These are phyloP conservation scores for Gonium pectorale DNA, from an alignment of 139 green algal genomes.

Conservation along the genomic window DNA sequence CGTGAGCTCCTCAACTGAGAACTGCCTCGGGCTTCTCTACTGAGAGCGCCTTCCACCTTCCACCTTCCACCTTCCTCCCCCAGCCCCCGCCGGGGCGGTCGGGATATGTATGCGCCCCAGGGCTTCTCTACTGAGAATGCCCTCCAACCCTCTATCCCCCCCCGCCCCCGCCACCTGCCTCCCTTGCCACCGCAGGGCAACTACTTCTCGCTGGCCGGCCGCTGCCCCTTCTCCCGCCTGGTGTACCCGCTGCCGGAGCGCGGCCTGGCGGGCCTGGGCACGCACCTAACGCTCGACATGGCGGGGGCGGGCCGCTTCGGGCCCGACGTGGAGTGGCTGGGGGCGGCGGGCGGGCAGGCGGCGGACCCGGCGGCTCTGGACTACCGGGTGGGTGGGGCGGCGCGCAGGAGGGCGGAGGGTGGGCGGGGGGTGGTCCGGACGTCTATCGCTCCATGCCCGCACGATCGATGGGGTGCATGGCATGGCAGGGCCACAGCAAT, in stretches of 20 bases:
- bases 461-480: too few relatives aligned
- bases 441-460: constrained; percentile 26
- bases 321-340: constrained; percentile 92
- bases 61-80: too few relatives aligned
- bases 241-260: constrained; percentile 84
- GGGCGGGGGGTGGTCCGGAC: neutral
- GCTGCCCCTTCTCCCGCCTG: constrained; percentile 71
- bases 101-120: too few relatives aligned
- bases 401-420: neutral
- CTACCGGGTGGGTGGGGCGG: constrained; percentile 62
- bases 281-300: constrained; percentile 92
- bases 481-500: too few relatives aligned
- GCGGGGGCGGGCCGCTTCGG: constrained; percentile 84
- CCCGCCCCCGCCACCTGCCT: neutral
- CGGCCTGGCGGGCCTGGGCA: constrained; percentile 80
- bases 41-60: too few relatives aligned
- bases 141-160: neutral
- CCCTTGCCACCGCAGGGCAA: constrained; percentile 14
- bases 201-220: constrained; percentile 34
- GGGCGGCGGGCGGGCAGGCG: constrained; percentile 82
- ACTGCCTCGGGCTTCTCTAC: too few relatives aligned
- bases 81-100: too few relatives aligned
- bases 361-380: constrained; percentile 79
- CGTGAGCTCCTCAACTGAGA: too few relatives aligned
- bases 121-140: too few relatives aligned